Base-by-base conservation (phyloP, 225 moss, liverwort and hornwort species). In the Straminergon stramineum region DNA sequence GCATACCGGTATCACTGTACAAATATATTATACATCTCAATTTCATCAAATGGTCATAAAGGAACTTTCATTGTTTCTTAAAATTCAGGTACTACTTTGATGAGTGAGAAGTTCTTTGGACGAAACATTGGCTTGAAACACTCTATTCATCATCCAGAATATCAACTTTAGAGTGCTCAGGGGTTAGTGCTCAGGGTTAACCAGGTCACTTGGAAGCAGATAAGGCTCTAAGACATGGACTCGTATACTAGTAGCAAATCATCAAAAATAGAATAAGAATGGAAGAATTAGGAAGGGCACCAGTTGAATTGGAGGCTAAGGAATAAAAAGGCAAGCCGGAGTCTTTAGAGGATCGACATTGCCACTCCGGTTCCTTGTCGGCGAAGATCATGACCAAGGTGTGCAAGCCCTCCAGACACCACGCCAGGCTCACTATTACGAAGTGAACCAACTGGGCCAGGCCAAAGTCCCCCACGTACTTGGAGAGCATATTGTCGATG, bases 401-500 rank as follows among this genome's bases (percentile, higher is more conserved):
- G 57, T 95, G 93, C 86, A 95, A 64, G 37, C 94, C 95, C 85
- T 96, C 96, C 71, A 95, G 63, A 31, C 91, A 94, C 96, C 96
- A 97, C 13, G 97, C 96, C 37, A 95, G 84, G 56, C 97, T 95
- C 41, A 96, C 97, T 69, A 95, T 61, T 17, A 93, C 91, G 79
- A 98, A 96, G 90, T 98, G 97, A 48, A 93, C 86, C 23, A 95
- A 92, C 84, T 96, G 97, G 45, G 94, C 96, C 80, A 86, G 70
- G 35, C 97, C 96, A 48, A 98, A 98, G 75, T 97, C 96, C 15
- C 97, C 97, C 51, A 96, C 96, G 81, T 95, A 93, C 85, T 93
- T 94, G 82, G 90, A 85, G 30, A 98, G 93, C 90, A 96, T 96
- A 80, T 94, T 92, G 91, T 97, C 96, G 22, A 97, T 89, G 27